phyloP scores from a whole-genome alignment of 345 rosid species.

The Conringia planisiliqua region DNA sequence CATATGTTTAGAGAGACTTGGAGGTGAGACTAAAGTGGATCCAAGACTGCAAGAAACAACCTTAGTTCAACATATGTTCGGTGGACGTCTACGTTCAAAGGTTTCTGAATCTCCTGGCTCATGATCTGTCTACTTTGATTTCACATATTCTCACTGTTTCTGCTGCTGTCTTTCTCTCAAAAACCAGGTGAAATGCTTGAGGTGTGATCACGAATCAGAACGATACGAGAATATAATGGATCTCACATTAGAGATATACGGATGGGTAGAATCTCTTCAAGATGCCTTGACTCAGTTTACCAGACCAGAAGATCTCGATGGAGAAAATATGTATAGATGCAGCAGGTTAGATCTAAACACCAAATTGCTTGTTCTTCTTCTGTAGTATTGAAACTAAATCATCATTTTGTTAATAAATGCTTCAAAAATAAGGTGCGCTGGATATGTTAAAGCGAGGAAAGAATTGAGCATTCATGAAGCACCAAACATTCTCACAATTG shows the following conservation, averaged over 20 bases:
- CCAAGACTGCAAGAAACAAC: conserved; percentile 77
- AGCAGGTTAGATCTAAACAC: conserved; percentile 51
- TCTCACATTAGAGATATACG: conserved; percentile 77
- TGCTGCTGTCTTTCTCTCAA: neutral
- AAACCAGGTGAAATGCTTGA: conserved; percentile 66
- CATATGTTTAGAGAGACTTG: conserved; percentile 74
- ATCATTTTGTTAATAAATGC: neutral
- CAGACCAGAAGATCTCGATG: conserved; percentile 75
- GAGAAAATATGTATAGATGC: conserved; percentile 90
- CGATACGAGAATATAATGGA: conserved; percentile 84
- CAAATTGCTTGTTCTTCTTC: neutral
- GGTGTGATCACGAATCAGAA: conserved; percentile 76
- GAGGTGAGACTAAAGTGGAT: conserved; percentile 73
- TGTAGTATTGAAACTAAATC: neutral
- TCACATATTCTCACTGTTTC: conserved; percentile 5
- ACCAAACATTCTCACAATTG: conserved; percentile 84
- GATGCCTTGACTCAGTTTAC: conserved; percentile 85
- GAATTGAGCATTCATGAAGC: conserved; percentile 80
- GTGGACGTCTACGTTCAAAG: conserved; percentile 75
- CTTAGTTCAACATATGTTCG: conserved; percentile 76
- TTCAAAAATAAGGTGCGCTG: conserved; percentile 51
- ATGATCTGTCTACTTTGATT: neutral
- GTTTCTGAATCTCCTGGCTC: conserved; percentile 28
- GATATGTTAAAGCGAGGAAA: conserved; percentile 76
- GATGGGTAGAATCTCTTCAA: conserved; percentile 80